A percentile compares a stretch with the other conserved stretches of the same genome.
Evolutionary conservation across 495 filamentous ascomycete genomes (phyloP).

Genomic region (Penicillium arizonense): DNA sequence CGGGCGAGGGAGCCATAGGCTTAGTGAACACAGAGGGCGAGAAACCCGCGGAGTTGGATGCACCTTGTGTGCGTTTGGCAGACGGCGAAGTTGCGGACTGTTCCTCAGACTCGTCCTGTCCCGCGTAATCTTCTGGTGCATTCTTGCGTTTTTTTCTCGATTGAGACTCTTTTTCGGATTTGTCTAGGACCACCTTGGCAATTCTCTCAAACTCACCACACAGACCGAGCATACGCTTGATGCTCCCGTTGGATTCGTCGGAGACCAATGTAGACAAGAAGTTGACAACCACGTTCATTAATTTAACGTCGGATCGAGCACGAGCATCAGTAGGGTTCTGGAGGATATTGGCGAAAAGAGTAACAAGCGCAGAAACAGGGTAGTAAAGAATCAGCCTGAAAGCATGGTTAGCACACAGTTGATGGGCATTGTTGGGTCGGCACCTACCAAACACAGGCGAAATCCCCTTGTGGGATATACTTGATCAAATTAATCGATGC

Average conservation of each 20-base stretch:
- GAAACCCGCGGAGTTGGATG: conserved; percentile 29
- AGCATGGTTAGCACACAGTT: conserved; percentile 5
- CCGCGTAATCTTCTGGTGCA: conserved; percentile 41
- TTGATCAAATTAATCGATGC: conserved; percentile 92
- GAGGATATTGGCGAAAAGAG: conserved; percentile 93
- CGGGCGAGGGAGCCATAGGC: conserved; percentile 24
- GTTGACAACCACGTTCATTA: conserved; percentile 90
- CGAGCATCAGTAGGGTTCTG: conserved; percentile 92
- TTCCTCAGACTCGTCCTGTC: conserved; percentile 19
- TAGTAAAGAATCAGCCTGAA: conserved; percentile 92
- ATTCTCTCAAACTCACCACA: conserved; percentile 96
- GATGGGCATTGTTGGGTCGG: neutral
- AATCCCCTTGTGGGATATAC: conserved; percentile 94
- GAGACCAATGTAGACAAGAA: conserved; percentile 79
- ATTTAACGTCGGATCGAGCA: conserved; percentile 79
- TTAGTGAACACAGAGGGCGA: conserved; percentile 33
- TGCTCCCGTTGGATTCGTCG: conserved; percentile 76
- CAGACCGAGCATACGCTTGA: conserved; percentile 88
- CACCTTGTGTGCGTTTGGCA: conserved; percentile 22
- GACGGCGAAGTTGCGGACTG: conserved; percentile 26
- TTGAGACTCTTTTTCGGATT: conserved; percentile 76
- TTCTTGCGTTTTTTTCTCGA: conserved; percentile 77
- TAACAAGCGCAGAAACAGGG: conserved; percentile 92
- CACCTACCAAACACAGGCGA: conserved; percentile 89
- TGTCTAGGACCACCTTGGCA: conserved; percentile 87